Evolutionary conservation across 345 rosid genomes (phyloP).

Genomic region (Alliaria petiolata): DNA sequence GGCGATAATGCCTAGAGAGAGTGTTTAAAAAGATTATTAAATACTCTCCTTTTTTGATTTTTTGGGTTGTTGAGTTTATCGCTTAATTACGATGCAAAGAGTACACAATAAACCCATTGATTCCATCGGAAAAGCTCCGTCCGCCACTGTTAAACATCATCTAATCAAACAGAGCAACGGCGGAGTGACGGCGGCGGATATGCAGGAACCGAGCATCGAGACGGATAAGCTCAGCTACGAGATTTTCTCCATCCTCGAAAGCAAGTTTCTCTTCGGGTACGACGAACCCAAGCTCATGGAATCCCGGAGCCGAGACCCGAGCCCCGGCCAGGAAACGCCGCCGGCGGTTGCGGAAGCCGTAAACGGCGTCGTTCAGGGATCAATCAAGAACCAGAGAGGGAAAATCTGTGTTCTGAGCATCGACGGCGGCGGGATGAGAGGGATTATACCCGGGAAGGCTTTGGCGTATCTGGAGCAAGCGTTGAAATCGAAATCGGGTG

Average conservation of each 20-base stretch:
- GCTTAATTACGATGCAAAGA: constrained; percentile 23
- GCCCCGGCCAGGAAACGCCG: constrained; percentile 28
- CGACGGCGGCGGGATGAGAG: constrained; percentile 93
- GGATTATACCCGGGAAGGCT: constrained; percentile 86
- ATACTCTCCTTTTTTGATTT: not conserved
- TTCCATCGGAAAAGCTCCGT: not conserved
- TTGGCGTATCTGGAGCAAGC: constrained; percentile 77
- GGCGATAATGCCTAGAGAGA: constrained; percentile 32
- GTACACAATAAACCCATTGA: constrained; percentile 16
- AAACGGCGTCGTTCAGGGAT: constrained; percentile 30
- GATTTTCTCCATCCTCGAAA: constrained; percentile 89
- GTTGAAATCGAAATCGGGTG: constrained; percentile 67
- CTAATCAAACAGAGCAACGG: constrained; percentile 2
- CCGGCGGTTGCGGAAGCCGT: not conserved
- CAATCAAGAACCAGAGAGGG: constrained; percentile 83
- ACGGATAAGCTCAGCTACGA: constrained; percentile 96
- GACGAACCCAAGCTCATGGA: constrained; percentile 79
- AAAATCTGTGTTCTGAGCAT: constrained; percentile 80
- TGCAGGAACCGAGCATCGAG: constrained; percentile 95
- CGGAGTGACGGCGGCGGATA: constrained; percentile 45
- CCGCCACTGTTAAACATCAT: not conserved
- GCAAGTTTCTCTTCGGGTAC: constrained; percentile 88
- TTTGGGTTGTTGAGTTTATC: not conserved
- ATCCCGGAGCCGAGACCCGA: constrained; percentile 55
- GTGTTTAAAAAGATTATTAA: constrained; percentile 1